These are phyloP conservation scores for Globisporangium orthogonon DNA, from an alignment of 352 stramenopile species.

Conservation along the genomic window DNA sequence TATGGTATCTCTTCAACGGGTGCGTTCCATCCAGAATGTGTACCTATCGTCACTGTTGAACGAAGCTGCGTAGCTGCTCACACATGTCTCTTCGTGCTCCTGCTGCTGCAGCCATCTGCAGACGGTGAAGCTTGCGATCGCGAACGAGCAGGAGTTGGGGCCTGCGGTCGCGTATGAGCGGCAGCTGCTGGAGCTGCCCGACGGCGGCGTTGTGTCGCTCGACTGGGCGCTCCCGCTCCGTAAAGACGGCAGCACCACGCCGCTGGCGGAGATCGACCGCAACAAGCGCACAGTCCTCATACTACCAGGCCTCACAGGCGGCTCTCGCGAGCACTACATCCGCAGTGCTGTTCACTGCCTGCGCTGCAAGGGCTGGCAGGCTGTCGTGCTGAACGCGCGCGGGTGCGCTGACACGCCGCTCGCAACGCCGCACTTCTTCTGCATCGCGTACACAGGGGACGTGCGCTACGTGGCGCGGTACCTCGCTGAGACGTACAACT, in stretches of 20 bases:
- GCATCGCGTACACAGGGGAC: conserved; percentile 62
- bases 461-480: conserved; percentile 38
- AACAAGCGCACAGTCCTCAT: conserved; percentile 37
- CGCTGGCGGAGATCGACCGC: conserved; percentile 22
- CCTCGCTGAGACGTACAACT: conserved; percentile 33
- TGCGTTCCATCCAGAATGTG: conserved; percentile 2
- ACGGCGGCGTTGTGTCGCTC: conserved; percentile 62
- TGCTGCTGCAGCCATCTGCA: conserved; percentile 1
- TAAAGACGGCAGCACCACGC: conserved; percentile 7
- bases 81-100: background rate
- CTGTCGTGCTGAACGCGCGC: conserved; percentile 69
- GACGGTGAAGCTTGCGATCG: conserved; percentile 15
- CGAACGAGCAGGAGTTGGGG: conserved; percentile 16
- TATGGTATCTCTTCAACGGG: conserved; percentile 58
- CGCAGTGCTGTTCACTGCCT: conserved; percentile 34
- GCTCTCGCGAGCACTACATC: conserved; percentile 66
- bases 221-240: conserved; percentile 47
- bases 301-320: conserved; percentile 50
- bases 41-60: background rate
- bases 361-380: conserved; percentile 45
- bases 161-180: conserved; percentile 42
- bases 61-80: background rate
- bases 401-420: conserved; percentile 58
- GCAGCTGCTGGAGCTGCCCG: conserved; percentile 50
- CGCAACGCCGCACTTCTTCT: conserved; percentile 56